phyloP scores from a whole-genome alignment of 2,329 filamentous ascomycete genomes.

The Ilyonectria robusta region DNA sequence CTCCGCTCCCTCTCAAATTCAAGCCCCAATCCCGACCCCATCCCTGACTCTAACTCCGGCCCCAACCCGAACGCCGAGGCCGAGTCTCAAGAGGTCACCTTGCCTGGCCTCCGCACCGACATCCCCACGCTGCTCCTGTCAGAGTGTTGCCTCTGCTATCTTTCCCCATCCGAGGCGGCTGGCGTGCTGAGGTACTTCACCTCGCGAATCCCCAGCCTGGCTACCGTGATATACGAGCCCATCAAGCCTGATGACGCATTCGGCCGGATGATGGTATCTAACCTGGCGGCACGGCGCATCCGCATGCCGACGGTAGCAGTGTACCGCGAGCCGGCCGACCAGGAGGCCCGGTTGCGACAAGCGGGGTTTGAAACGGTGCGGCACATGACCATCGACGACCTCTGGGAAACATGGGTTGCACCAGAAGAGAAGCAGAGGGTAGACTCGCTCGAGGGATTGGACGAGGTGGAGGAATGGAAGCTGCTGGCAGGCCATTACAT shows the following conservation, averaged over 20 bases:
- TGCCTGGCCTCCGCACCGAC: conserved; percentile 64
- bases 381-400: conserved; percentile 64
- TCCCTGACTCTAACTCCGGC: background rate
- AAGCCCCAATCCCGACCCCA: background rate
- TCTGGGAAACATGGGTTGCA: conserved; percentile 84
- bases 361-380: conserved; percentile 72
- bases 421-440: conserved; percentile 83
- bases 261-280: conserved; percentile 91
- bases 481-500: conserved; percentile 91
- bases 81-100: conserved; percentile 19
- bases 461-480: conserved; percentile 96
- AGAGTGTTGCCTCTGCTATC: conserved; percentile 95
- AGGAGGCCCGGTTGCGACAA: conserved; percentile 75
- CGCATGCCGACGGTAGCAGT: conserved; percentile 84
- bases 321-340: conserved; percentile 78
- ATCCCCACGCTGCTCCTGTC: conserved; percentile 89
- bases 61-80: background rate
- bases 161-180: conserved; percentile 75
- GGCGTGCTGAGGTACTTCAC: conserved; percentile 77
- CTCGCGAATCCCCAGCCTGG: conserved; percentile 61
- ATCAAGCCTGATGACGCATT: conserved; percentile 88
- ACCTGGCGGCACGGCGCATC: conserved; percentile 86
- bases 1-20: conserved; percentile 70
- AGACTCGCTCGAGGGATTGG: conserved; percentile 85
- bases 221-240: conserved; percentile 89